phyloP scores from a whole-genome alignment of 75 land plant species.

The Chamaecyparis obtusa region DNA sequence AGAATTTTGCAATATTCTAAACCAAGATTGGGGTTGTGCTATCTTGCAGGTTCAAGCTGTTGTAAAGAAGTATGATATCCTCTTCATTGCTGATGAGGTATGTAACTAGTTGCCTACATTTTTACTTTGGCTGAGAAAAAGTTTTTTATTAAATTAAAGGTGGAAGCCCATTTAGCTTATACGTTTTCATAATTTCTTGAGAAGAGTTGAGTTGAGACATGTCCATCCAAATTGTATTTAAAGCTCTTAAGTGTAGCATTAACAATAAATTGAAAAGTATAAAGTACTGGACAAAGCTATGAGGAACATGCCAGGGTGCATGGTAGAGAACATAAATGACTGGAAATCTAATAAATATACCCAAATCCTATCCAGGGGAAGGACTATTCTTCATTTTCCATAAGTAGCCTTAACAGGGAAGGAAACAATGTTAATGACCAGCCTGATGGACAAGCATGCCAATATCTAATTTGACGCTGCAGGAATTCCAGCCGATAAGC shows the following conservation, averaged over 20 bases:
- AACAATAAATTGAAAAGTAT: neutral
- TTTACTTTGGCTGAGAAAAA: neutral
- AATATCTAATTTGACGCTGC: neutral
- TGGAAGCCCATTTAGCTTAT: neutral
- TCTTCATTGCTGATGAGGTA: slow-evolving; percentile 99
- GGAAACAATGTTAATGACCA: neutral
- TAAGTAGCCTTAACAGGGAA: neutral
- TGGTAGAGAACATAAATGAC: neutral
- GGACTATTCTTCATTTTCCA: neutral
- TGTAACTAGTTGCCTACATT: neutral
- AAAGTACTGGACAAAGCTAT: neutral
- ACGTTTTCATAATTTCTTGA: neutral
- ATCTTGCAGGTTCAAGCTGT: slow-evolving; percentile 83
- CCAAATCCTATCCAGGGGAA: neutral
- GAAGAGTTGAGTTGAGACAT: neutral
- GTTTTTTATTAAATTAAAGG: neutral
- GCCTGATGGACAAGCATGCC: neutral
- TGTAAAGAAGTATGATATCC: slow-evolving; percentile 89
- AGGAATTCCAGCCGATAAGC: neutral
- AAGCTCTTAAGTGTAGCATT: neutral
- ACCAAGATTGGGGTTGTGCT: neutral
- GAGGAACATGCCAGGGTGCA: neutral
- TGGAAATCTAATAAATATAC: neutral
- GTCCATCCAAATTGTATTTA: neutral
- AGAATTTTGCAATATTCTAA: neutral